Conservation (phyloP, 2,329 filamentous ascomycete genomes). For the Escovopsis weberi region DNA sequence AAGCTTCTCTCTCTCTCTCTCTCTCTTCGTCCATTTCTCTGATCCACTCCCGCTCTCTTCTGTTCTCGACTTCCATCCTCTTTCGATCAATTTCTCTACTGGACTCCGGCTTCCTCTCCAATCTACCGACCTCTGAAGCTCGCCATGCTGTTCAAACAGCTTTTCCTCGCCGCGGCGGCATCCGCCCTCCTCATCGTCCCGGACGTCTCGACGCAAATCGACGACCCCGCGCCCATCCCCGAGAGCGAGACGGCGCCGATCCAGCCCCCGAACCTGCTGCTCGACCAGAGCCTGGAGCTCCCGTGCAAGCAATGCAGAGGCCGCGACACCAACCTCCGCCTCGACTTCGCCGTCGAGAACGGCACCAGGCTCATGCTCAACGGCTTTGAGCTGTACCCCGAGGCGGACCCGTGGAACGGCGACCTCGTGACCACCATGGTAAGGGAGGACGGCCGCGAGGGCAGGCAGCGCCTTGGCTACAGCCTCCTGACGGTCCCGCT, state of each 20-base stretch:
- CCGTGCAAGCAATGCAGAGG: slow-evolving; percentile 41
- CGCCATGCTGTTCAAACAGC: slow-evolving; percentile 19
- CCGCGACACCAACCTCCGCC: slow-evolving; percentile 28
- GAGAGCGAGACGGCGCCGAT: slow-evolving; percentile 18
- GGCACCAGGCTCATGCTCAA: slow-evolving; percentile 40
- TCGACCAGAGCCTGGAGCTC: slow-evolving; percentile 29
- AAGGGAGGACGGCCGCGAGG: slow-evolving; percentile 21
- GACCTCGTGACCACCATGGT: slow-evolving; percentile 32
- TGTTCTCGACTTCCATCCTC: no score
- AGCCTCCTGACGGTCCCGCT: slow-evolving; percentile 27
- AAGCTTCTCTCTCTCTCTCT: neutral
- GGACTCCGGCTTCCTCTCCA: no score
- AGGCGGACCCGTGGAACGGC: slow-evolving; percentile 29
- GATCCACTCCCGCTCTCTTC: neutral
- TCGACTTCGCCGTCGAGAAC: slow-evolving; percentile 39
- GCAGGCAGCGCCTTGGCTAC: slow-evolving; percentile 33
- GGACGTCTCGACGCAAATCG: slow-evolving; percentile 27
- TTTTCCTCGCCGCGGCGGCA: slow-evolving; percentile 20
- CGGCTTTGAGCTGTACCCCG: slow-evolving; percentile 44
- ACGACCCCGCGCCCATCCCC: slow-evolving; percentile 27
- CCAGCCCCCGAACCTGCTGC: slow-evolving; percentile 19
- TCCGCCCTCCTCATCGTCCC: slow-evolving; percentile 41
- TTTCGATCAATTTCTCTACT: neutral
- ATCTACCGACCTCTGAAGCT: no score
- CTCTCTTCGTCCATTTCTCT: neutral